Evolutionary conservation across 441 rosid species (phyloP), one percentile per base, ranked within the genome.

Genomic region (Arabidopsis lyrata): DNA sequence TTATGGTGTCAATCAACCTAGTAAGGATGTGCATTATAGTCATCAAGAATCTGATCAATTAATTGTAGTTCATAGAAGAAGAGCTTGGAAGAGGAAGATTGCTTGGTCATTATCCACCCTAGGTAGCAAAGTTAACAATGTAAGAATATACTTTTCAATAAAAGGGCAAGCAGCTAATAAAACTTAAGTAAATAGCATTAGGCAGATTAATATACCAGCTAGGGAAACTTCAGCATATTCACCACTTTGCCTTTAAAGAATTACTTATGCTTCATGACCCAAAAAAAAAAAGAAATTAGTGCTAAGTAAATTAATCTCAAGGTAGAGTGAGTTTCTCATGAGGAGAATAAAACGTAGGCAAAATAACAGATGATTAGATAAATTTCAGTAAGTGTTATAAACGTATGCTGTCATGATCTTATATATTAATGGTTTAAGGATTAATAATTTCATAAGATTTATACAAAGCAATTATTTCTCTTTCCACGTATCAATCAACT

Each of bases 31-130:
- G n/a, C n/a, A n/a, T n/a, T n/a, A n/a, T n/a, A n/a, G n/a, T n/a
- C n/a, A n/a, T n/a, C n/a, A n/a, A n/a, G n/a, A n/a, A n/a, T n/a
- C n/a, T n/a, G n/a, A n/a, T n/a, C n/a, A n/a, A n/a, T n/a, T n/a
- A n/a, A n/a, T n/a, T n/a, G n/a, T n/a, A n/a, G n/a, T n/a, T n/a
- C n/a, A n/a, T n/a, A n/a, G n/a, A n/a, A n/a, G n/a, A n/a, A n/a
- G n/a, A n/a, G 86, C 84, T 91, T 93, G 36, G 92, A 80, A 50
- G 94, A 84, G 9, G 97, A 89, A 68, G 90, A 70, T n/a, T 96
- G 67, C 75, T 91, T 93, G 85, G 78, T 89, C 96, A 91, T 93
- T 55, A 91, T 86, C 63, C 97, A 78, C 16, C 98, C 96, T 93
- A 63, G 41, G 24, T 22, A 22, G 20, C 62, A 83, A 66, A 66